These are phyloP conservation scores for Blastobotrys terrestris DNA, from an alignment of 805 yeast species.

Conservation along the genomic window DNA sequence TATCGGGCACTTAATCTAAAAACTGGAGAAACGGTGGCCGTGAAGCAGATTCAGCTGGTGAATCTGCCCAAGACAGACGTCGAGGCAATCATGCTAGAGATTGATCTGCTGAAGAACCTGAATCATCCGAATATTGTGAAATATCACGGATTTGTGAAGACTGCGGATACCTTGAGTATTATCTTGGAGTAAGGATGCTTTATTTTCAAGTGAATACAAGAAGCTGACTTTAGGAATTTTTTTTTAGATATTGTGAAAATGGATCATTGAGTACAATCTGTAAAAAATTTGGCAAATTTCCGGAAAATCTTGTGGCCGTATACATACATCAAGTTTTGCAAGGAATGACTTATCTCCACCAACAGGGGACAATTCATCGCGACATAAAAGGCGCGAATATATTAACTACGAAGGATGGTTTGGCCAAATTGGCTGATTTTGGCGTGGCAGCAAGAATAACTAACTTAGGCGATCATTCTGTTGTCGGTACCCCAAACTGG, in stretches of 20 bases:
- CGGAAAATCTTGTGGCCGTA: slow-evolving; percentile 46
- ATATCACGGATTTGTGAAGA: slow-evolving; percentile 61
- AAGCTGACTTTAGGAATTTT: no score
- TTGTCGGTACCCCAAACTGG: slow-evolving; percentile 92
- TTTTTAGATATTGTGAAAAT: slow-evolving; percentile 40
- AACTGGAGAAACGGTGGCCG: slow-evolving; percentile 67
- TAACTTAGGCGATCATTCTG: slow-evolving; percentile 22
- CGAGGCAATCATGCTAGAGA: slow-evolving; percentile 55
- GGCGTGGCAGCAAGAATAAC: slow-evolving; percentile 61
- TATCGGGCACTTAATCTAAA: slow-evolving; percentile 63
- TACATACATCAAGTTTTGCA: slow-evolving; percentile 50
- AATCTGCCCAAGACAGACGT: slow-evolving; percentile 30
- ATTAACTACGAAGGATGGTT: slow-evolving; percentile 52
- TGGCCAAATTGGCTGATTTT: slow-evolving; percentile 68
- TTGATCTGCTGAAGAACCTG: slow-evolving; percentile 55
- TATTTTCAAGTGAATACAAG: no score
- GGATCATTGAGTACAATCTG: slow-evolving; percentile 58
- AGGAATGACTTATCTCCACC: slow-evolving; percentile 60
- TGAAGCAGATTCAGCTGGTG: slow-evolving; percentile 65
- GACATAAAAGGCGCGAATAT: slow-evolving; percentile 76
- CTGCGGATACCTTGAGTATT: slow-evolving; percentile 46
- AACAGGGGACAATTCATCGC: slow-evolving; percentile 70
- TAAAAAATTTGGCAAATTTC: slow-evolving; percentile 46
- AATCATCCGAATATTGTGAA: slow-evolving; percentile 63
- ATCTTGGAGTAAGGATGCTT: slow-evolving; percentile 57